Evolutionary conservation across 257 asterid genomes (phyloP), one percentile per base, ranked within the genome.

Genomic region (Fraxinus americana): DNA sequence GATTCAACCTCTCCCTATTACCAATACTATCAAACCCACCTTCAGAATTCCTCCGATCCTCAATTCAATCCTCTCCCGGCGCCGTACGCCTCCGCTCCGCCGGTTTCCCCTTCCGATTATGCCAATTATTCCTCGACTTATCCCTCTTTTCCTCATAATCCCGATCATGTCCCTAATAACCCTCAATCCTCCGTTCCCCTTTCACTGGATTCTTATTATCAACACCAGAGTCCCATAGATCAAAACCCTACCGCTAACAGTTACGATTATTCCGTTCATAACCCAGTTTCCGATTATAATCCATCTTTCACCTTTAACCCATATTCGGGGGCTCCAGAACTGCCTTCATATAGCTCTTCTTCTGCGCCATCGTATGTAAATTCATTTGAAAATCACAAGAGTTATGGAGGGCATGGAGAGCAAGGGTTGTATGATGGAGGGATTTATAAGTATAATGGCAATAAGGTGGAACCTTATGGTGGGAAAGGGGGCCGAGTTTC

Each of bases 41-140:
- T 76, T 48, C 88, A 80, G 71, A 83, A 77, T 88, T 81, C 79
- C 57, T 30, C 83, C 78, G 41, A 78, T 59, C 82, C 88, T 79
- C 77, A 81, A 69, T 39, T 77, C 82, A 74, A 84, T 69, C 86
- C 85, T 27, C 54, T 48, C 17, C 78, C 67, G 57, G 81, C 54
- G 29, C 76, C 92, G 2, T 84, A 77, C 77, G 98, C 97, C 81
- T 91, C 98, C 57, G 98, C 98, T 23, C 98, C 97, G 70, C 97
- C 94, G 72, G 79, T 84, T 41, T 78, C 86, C 3, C 67, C 89
- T 32, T 35, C 89, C 65, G 91, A 89, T 83, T 87, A 83, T 79
- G 72, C 89, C 39, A 66, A 57, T 71, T 79, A 70, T 69, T 70
- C 89, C 17, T 69, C 86, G 27, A 48, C 76, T 32, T 84, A 82